A percentile compares a stretch with the other conserved stretches of the same genome.
Evolutionary conservation across 2,329 filamentous ascomycete genomes (phyloP).

Genomic region (Lecanoromycetidae sp.): DNA sequence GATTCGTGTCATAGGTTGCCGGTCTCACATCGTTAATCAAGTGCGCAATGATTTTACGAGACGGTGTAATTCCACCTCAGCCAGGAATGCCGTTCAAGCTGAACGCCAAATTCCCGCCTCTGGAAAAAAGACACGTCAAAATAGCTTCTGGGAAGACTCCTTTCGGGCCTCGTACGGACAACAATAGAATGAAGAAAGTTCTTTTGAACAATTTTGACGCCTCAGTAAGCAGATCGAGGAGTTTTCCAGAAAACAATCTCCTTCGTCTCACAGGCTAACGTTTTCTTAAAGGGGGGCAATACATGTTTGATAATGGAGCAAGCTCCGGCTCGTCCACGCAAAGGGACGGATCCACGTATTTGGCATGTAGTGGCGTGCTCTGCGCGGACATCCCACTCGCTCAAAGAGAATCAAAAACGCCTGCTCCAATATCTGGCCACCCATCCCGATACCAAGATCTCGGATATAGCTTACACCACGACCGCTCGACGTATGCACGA

Average conservation of each 20-base stretch:
- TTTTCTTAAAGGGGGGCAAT: conserved; percentile 24
- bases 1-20: too few species aligned
- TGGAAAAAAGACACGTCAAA: conserved; percentile 19
- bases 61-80: conserved; percentile 24
- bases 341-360: conserved; percentile 38
- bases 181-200: conserved; percentile 18
- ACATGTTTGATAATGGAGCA: conserved; percentile 44
- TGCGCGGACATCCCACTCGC: conserved; percentile 38
- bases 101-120: conserved; percentile 20
- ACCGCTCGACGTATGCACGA: conserved; percentile 23
- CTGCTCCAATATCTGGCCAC: conserved; percentile 42
- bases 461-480: conserved; percentile 46
- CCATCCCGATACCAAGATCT: conserved; percentile 36
- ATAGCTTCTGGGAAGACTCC: conserved; percentile 23
- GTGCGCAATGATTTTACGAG: conserved; percentile 23
- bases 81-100: conserved; percentile 21
- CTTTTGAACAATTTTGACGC: conserved; percentile 30
- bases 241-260: too few species aligned
- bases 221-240: conserved; percentile 13
- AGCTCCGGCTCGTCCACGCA: conserved; percentile 29
- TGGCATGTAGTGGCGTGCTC: conserved; percentile 44
- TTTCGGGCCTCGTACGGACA: conserved; percentile 35
- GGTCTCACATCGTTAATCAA: conserved; percentile 18
- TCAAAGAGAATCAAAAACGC: conserved; percentile 40
- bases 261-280: background rate